Conservation (phyloP, 2,329 filamentous ascomycete genomes). For the Chaetomiaceae sp. region DNA sequence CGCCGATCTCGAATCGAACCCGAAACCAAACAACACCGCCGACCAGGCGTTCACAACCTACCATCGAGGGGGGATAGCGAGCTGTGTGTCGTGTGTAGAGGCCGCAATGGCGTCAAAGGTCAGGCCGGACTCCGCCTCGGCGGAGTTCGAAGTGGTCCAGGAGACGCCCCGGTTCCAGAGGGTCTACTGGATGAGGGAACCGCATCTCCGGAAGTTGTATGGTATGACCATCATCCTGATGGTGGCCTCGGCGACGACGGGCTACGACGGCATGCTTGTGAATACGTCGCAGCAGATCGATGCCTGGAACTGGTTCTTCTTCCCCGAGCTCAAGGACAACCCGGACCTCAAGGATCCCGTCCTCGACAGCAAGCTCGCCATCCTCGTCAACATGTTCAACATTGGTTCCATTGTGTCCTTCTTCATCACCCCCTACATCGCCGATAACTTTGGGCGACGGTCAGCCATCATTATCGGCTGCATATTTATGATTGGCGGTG, state of each 20-base stretch:
- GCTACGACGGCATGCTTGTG: conserved; percentile 58
- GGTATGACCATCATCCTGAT: conserved; percentile 50
- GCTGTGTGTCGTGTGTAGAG: no score
- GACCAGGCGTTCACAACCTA: background rate
- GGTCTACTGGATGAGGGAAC: conserved; percentile 54
- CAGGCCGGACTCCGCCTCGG: conserved; percentile 18
- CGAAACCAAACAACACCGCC: background rate
- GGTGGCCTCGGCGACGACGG: conserved; percentile 57
- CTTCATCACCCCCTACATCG: conserved; percentile 44
- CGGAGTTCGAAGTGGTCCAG: conserved; percentile 35
- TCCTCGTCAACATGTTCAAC: conserved; percentile 50
- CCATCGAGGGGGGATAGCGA: no score
- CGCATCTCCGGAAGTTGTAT: conserved; percentile 54
- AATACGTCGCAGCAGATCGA: conserved; percentile 57
- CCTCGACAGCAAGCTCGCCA: conserved; percentile 40
- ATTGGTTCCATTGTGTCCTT: conserved; percentile 46
- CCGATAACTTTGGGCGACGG: conserved; percentile 42
- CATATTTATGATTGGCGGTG: conserved; percentile 44
- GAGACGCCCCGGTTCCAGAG: conserved; percentile 49
- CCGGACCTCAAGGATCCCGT: conserved; percentile 19
- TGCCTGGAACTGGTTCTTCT: conserved; percentile 50
- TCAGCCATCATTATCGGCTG: conserved; percentile 42
- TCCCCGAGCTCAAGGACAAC: conserved; percentile 35
- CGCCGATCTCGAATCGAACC: background rate
- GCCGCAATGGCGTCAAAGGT: conserved; percentile 13